Conservation (phyloP, 225 moss, liverwort and hornwort species). For the Takakia lepidozioides region DNA sequence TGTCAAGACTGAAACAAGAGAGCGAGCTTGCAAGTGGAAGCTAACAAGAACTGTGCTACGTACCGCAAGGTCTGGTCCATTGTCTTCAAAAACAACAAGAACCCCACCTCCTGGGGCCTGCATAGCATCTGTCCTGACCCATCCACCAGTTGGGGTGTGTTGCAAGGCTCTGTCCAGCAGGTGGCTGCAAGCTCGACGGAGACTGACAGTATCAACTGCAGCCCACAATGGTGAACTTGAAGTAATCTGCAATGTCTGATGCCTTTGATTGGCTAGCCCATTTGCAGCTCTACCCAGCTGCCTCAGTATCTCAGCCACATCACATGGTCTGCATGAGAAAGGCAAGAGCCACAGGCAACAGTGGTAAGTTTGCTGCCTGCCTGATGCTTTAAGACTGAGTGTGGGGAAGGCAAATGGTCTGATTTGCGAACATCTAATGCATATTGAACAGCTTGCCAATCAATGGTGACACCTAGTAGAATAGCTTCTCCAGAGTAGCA, state of each 20-base stretch:
- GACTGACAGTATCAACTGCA: constrained; percentile 49
- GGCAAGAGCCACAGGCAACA: no score
- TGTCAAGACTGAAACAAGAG: no score
- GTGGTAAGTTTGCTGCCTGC: no score
- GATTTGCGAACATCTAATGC: no score
- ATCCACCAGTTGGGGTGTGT: constrained; percentile 68
- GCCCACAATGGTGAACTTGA: constrained; percentile 65
- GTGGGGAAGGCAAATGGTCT: no score
- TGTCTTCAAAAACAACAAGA: constrained; percentile 69
- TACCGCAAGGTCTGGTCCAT: constrained; percentile 51
- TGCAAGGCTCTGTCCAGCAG: constrained; percentile 74
- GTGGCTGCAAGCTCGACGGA: constrained; percentile 73
- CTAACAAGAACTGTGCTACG: background rate
- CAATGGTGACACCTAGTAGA: no score
- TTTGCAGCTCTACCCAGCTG: constrained; percentile 78
- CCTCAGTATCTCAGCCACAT: constrained; percentile 77
- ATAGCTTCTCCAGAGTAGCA: no score
- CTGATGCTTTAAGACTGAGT: no score
- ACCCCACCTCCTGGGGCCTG: constrained; percentile 72
- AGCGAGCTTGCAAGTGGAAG: background rate
- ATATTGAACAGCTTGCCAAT: no score
- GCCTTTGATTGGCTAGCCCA: constrained; percentile 68
- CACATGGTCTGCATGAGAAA: constrained; percentile 72
- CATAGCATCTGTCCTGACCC: constrained; percentile 58
- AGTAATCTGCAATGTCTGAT: constrained; percentile 72